Evolutionary conservation across 164 flowering plant species (phyloP).

Genomic region (Piper longum): DNA sequence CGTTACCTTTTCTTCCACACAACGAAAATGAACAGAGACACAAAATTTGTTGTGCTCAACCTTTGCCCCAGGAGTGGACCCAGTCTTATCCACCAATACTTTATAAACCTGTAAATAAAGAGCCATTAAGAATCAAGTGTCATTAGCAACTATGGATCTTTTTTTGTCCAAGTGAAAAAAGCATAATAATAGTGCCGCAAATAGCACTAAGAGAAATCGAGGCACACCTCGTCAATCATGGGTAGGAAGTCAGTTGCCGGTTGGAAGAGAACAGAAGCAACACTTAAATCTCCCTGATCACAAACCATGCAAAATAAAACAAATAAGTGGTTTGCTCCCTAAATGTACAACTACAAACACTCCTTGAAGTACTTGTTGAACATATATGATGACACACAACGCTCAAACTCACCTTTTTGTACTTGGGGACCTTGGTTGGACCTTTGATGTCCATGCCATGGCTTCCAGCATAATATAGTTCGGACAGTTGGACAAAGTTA

Average conservation of each 20-base stretch:
- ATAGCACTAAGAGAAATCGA: not conserved
- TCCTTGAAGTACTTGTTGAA: no score
- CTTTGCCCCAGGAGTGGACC: conserved; percentile 56
- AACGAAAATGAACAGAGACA: conserved; percentile 74
- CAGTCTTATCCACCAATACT: conserved; percentile 50
- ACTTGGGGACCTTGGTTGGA: conserved; percentile 33
- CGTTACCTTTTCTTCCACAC: conserved; percentile 82
- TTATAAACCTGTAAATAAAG: conserved; percentile 41
- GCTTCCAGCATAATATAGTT: conserved; percentile 82
- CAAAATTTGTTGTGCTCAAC: conserved; percentile 95
- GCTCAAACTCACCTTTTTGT: conserved; percentile 28
- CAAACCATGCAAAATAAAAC: not conserved
- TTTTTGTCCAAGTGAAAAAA: not conserved
- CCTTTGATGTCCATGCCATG: conserved; percentile 94
- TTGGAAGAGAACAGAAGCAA: conserved; percentile 8
- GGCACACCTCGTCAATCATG: conserved; percentile 13
- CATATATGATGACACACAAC: no score
- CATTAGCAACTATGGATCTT: not conserved
- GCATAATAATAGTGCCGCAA: not conserved
- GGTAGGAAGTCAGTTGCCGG: conserved; percentile 14
- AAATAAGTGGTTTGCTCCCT: no score
- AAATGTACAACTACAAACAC: no score
- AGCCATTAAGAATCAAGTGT: not conserved
- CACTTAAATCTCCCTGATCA: conserved; percentile 3
- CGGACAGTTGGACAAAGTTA: conserved; percentile 49